These are phyloP conservation scores for Candida vaughaniae DNA, from an alignment of 805 yeast species.

Conservation along the genomic window DNA sequence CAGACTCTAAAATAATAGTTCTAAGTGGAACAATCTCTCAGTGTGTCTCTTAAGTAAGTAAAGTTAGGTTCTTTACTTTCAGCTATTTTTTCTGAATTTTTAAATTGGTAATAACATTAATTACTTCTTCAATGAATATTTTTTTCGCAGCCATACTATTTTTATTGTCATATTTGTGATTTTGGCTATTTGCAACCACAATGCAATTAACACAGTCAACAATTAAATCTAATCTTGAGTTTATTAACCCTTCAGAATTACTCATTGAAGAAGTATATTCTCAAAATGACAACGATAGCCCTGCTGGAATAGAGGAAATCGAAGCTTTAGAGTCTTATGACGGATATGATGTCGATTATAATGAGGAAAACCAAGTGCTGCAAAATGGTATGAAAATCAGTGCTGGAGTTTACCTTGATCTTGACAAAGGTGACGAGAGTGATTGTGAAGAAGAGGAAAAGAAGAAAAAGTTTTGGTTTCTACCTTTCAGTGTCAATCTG, in stretches of 20 bases:
- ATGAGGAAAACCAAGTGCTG: conserved; percentile 1
- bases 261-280: conserved; percentile 2
- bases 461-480: conserved; percentile 19
- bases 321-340: too few relatives aligned
- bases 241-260: conserved; percentile 5
- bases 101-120: too few relatives aligned
- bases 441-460: conserved; percentile 12
- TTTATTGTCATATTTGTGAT: neutral
- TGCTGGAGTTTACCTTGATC: conserved; percentile 19
- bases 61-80: too few relatives aligned
- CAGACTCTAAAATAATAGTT: too few relatives aligned
- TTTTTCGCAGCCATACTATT: too few relatives aligned
- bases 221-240: conserved; percentile 1
- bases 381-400: conserved; percentile 13
- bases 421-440: conserved; percentile 10
- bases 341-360: conserved; percentile 3
- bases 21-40: too few relatives aligned
- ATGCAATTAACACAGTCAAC: conserved; percentile 4
- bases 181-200: conserved; percentile 13
- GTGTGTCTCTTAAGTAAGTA: too few relatives aligned
- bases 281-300: neutral
- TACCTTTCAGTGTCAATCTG: conserved; percentile 13
- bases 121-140: too few relatives aligned
- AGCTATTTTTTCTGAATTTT: too few relatives aligned
- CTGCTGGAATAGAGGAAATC: too few relatives aligned